Evolutionary conservation across 2,329 filamentous ascomycete species (phyloP).

Genomic region (Epichloe gansuensis): DNA sequence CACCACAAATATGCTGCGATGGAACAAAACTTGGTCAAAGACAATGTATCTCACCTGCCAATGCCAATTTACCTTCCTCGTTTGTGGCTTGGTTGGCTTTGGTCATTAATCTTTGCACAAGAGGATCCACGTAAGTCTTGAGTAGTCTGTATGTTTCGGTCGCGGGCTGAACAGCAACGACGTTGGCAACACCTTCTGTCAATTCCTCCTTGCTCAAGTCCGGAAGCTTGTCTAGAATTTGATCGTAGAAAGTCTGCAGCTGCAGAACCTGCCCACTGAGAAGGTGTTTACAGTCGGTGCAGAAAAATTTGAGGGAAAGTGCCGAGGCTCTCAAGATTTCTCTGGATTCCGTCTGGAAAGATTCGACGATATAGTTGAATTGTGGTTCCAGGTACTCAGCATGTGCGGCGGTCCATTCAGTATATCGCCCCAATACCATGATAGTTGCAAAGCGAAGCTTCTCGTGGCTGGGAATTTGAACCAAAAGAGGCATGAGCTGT

Average conservation of each 20-base stretch:
- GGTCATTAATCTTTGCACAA: conserved; percentile 71
- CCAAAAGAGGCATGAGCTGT: conserved; percentile 83
- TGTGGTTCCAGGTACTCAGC: conserved; percentile 85
- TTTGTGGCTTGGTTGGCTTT: conserved; percentile 78
- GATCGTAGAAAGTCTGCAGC: conserved; percentile 84
- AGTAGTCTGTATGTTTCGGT: conserved; percentile 72
- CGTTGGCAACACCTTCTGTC: conserved; percentile 86
- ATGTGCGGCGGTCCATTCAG: conserved; percentile 92
- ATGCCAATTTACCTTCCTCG: conserved; percentile 69
- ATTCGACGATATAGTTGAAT: conserved; percentile 88
- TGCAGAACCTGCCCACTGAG: conserved; percentile 73
- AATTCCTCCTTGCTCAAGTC: conserved; percentile 85
- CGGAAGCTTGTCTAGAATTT: conserved; percentile 75
- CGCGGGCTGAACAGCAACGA: conserved; percentile 74
- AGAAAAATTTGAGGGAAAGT: conserved; percentile 93
- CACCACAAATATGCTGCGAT: neutral
- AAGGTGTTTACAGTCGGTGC: conserved; percentile 81
- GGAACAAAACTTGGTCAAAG: neutral
- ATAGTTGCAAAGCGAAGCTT: conserved; percentile 98
- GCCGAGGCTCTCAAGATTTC: conserved; percentile 88
- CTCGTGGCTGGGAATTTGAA: conserved; percentile 89
- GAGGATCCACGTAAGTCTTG: conserved; percentile 85
- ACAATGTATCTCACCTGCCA: conserved; percentile 51
- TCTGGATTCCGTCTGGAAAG: conserved; percentile 76
- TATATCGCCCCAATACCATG: conserved; percentile 93